Percentiles rank a stretch among this genome's conserved stretches.
phyloP scores from a whole-genome alignment of 2,329 filamentous ascomycete species.

The Colletotrichum abscissum region DNA sequence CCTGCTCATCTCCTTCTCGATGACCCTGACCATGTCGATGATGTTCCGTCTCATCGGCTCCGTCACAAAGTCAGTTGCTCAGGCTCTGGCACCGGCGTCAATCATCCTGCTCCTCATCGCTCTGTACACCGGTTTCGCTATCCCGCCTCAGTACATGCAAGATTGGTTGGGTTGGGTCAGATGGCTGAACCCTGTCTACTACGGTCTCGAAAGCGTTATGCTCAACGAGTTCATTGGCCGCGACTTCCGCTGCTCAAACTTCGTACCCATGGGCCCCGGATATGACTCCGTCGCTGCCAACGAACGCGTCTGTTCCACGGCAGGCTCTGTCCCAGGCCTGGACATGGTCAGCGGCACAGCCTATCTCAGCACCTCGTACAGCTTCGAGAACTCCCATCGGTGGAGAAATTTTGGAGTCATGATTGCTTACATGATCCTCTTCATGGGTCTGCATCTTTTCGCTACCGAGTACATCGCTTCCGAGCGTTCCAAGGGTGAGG shows the following conservation, averaged over 20 bases:
- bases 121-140: constrained; percentile 61
- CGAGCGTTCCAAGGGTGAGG: constrained; percentile 69
- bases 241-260: constrained; percentile 57
- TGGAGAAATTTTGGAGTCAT: constrained; percentile 70
- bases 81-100: constrained; percentile 64
- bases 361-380: constrained; percentile 59
- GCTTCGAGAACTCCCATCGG: constrained; percentile 59
- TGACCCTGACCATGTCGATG: constrained; percentile 73
- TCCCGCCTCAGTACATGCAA: constrained; percentile 59
- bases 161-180: constrained; percentile 65
- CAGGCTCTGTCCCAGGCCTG: constrained; percentile 59
- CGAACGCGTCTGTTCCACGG: constrained; percentile 58
- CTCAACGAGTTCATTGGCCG: constrained; percentile 69
- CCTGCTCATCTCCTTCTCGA: constrained; percentile 68
- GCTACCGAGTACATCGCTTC: constrained; percentile 58
- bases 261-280: constrained; percentile 40
- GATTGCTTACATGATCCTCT: constrained; percentile 58
- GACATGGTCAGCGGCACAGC: constrained; percentile 56
- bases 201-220: constrained; percentile 72
- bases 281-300: constrained; percentile 42
- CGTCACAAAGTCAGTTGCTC: constrained; percentile 61
- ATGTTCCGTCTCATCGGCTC: constrained; percentile 61
- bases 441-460: constrained; percentile 59
- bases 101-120: constrained; percentile 58
- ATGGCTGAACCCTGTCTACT: constrained; percentile 73